Percentiles rank a stretch among this genome's conserved stretches.
phyloP scores from a whole-genome alignment of 805 yeast species.

The Yarrowia osloensis region DNA sequence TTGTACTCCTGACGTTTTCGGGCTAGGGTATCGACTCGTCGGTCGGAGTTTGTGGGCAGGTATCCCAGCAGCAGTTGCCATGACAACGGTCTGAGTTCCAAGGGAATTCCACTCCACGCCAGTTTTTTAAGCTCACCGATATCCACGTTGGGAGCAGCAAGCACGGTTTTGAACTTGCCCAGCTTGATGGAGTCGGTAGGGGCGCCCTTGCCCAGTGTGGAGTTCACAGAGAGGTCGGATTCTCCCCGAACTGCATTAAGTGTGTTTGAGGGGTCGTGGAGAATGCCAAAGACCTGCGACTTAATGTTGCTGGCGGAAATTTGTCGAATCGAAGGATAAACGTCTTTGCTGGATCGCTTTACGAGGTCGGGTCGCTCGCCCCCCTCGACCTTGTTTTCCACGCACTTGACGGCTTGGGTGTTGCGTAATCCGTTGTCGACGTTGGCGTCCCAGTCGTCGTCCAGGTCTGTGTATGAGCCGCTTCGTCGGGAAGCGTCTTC shows the following conservation, averaged over 20 bases:
- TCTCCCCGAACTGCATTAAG: constrained; percentile 14
- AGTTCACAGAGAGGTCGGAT: not conserved
- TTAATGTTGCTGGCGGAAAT: constrained; percentile 18
- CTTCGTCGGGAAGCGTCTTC: constrained; percentile 1
- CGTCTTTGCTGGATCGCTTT: not conserved
- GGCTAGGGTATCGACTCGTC: constrained; percentile 68
- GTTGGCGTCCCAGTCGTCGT: constrained; percentile 92
- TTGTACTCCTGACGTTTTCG: constrained; percentile 84
- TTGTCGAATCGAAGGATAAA: constrained; percentile 12
- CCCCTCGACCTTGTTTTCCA: constrained; percentile 34
- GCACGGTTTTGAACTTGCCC: constrained; percentile 56
- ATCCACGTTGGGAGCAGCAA: constrained; percentile 59
- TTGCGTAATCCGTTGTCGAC: constrained; percentile 45
- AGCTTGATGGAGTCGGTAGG: constrained; percentile 18
- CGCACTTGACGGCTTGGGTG: constrained; percentile 31
- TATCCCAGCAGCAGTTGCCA: constrained; percentile 94
- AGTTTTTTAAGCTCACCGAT: constrained; percentile 69
- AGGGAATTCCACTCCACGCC: constrained; percentile 94
- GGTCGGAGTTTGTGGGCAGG: constrained; percentile 77
- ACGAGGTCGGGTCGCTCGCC: constrained; percentile 11
- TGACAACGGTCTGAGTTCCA: constrained; percentile 71
- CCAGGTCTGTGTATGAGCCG: constrained; percentile 62
- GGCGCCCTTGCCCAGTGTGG: not conserved
- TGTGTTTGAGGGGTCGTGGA: constrained; percentile 22
- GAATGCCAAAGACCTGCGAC: constrained; percentile 16